A percentile compares a stretch with the other conserved stretches of the same genome.
phyloP scores from a whole-genome alignment of 2,329 filamentous ascomycete species.

The Calycina herbarum region DNA sequence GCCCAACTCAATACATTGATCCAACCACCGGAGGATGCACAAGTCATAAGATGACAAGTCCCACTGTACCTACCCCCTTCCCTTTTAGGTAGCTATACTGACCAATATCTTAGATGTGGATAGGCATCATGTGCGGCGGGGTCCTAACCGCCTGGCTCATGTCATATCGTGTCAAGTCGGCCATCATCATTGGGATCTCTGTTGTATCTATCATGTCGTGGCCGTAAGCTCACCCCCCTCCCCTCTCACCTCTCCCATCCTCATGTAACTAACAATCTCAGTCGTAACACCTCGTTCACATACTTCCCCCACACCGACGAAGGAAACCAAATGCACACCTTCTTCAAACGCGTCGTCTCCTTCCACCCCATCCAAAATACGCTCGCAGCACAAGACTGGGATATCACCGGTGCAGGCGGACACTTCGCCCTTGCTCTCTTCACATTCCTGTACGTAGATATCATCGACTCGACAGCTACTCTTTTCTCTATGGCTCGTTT shows the following conservation, averaged over 20 bases:
- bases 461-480: constrained; percentile 76
- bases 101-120: constrained; percentile 63
- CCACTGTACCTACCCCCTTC: constrained; percentile 52
- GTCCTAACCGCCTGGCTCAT: constrained; percentile 79
- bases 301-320: constrained; percentile 68
- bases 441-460: constrained; percentile 78
- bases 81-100: constrained; percentile 3
- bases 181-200: constrained; percentile 71
- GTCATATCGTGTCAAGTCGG: constrained; percentile 74
- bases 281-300: constrained; percentile 66
- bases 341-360: constrained; percentile 70
- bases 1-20: constrained; percentile 56
- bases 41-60: constrained; percentile 71
- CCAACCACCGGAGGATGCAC: constrained; percentile 50
- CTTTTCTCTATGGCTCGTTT: constrained; percentile 82
- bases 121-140: constrained; percentile 79
- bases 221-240: constrained; percentile 54
- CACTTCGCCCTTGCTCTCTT: constrained; percentile 72
- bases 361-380: constrained; percentile 69
- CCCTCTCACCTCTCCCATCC: no score
- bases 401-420: constrained; percentile 48
- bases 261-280: constrained; percentile 30
- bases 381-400: constrained; percentile 66
- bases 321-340: constrained; percentile 66
- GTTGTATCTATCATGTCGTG: constrained; percentile 73